A percentile compares a stretch with the other conserved stretches of the same genome.
These are phyloP conservation scores for Talaromyces albobiverticillius DNA, from an alignment of 2,329 filamentous ascomycete genomes.

Conservation along the genomic window DNA sequence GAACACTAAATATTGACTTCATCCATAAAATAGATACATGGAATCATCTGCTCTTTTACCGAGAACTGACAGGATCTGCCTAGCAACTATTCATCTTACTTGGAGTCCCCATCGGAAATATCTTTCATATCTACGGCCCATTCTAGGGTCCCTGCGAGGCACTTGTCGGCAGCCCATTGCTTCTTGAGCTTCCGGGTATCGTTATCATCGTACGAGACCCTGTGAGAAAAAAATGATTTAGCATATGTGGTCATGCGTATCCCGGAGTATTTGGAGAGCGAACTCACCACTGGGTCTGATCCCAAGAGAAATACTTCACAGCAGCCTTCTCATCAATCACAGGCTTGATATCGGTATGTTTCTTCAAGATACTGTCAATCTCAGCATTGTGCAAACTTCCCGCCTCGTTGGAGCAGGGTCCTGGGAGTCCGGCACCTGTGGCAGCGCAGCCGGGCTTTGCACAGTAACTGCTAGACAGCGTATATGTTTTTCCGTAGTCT, in stretches of 20 bases:
- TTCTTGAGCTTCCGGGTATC: constrained; percentile 37
- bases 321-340: constrained; percentile 20
- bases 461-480: constrained; percentile 23
- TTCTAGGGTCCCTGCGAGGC: constrained; percentile 31
- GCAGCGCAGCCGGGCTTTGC: constrained; percentile 21
- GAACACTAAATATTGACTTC: no score
- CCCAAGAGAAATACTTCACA: constrained; percentile 17
- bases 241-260: not conserved
- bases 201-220: constrained; percentile 33
- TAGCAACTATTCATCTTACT: not conserved
- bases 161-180: constrained; percentile 30
- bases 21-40: constrained; percentile 1
- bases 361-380: constrained; percentile 22
- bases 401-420: constrained; percentile 20
- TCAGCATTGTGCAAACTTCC: constrained; percentile 25
- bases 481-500: constrained; percentile 28
- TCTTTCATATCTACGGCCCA: constrained; percentile 20
- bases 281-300: constrained; percentile 17
- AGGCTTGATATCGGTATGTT: constrained; percentile 17
- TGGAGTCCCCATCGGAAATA: not conserved
- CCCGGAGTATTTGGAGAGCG: not conserved
- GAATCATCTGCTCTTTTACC: not conserved
- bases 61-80: no score
- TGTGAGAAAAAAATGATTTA: not conserved
- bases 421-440: constrained; percentile 18